Evolutionary conservation across 2,329 filamentous ascomycete genomes (phyloP), one percentile per base, ranked within the genome.

Genomic region (Sporothrix pallida): DNA sequence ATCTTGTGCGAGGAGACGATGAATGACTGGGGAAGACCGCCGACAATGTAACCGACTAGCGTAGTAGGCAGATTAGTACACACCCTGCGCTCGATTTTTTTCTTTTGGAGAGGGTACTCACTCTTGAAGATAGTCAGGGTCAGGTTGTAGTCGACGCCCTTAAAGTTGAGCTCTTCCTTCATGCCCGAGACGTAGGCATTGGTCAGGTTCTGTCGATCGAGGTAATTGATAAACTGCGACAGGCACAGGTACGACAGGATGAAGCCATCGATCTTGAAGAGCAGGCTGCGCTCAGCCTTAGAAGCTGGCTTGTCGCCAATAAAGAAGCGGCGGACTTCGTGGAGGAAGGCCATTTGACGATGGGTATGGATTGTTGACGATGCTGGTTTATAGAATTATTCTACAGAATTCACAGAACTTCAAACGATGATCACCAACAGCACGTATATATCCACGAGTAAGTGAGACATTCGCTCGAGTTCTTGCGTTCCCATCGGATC

Each of bases 211-310:
- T n/a, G n/a, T 7, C 72, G 72, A 23, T 73, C 72, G 12, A 70
- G 48, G 15, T 87, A 87, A 76, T 87, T 87, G 76, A 85, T 81
- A 72, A 88, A 85, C 77, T 87, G 87, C 75, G 84, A 85, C 63
- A 90, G 78, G 78, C 88, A 90, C 79, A 88, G 90, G 77, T 89
- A 90, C 0, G 86, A 88, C 67, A 91, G 80, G 76, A 90, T 90
- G 80, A 90, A 90, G 77, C 89, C 89, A 78, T 90, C 88, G 52
- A 70, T 67, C 56, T 73, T 75, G 31, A 63, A 46, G 20, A 75
- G 37, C n/a, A 75, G 72, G 52, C 70, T 75, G 10, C 76, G 26
- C 85, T 77, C 26, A 15, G 65, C 54, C 26, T 65, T 56, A 20
- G 52, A 26, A 0, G 52, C 37, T n/a, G 69, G 69, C 69, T 70